A percentile compares a stretch with the other conserved stretches of the same genome.
phyloP scores from a whole-genome alignment of 768 basidiomycete genomes.

The Galerina marginata region DNA sequence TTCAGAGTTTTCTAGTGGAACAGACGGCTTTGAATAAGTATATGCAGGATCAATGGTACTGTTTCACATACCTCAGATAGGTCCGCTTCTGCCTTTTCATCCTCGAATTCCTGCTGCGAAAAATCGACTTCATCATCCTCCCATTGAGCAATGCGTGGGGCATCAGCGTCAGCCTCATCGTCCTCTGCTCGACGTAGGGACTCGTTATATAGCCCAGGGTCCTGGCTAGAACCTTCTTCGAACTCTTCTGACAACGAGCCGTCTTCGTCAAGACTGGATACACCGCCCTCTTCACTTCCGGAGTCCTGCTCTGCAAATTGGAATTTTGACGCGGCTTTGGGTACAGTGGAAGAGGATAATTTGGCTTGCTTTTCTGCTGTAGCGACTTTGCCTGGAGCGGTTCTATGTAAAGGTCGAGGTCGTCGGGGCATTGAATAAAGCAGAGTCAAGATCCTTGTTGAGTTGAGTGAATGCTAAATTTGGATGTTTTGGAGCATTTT shows the following conservation, averaged over 20 bases:
- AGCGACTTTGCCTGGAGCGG: conserved; percentile 2
- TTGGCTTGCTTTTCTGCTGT: neutral
- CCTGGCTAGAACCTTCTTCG: conserved; percentile 27
- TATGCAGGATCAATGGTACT: neutral
- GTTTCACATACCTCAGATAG: conserved; percentile 17
- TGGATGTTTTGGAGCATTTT: neutral
- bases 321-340: conserved; percentile 1
- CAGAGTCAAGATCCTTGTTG: neutral
- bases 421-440: conserved; percentile 29
- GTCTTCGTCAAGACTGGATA: conserved; percentile 9
- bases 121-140: conserved; percentile 38
- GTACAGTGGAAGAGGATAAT: neutral
- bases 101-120: conserved; percentile 16
- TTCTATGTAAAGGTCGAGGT: conserved; percentile 27
- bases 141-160: conserved; percentile 67
- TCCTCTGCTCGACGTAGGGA: conserved; percentile 37
- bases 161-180: conserved; percentile 49
- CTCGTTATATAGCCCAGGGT: conserved; percentile 15
- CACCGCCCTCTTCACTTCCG: conserved; percentile 8
- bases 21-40: too few relatives aligned
- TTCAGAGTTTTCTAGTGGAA: conserved; percentile 29
- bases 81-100: conserved; percentile 19
- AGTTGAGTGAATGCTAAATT: neutral
- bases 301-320: conserved; percentile 14
- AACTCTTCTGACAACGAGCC: conserved; percentile 29